Evolutionary conservation across 2,329 filamentous ascomycete genomes (phyloP).

Genomic region (Fusarium floridanum): DNA sequence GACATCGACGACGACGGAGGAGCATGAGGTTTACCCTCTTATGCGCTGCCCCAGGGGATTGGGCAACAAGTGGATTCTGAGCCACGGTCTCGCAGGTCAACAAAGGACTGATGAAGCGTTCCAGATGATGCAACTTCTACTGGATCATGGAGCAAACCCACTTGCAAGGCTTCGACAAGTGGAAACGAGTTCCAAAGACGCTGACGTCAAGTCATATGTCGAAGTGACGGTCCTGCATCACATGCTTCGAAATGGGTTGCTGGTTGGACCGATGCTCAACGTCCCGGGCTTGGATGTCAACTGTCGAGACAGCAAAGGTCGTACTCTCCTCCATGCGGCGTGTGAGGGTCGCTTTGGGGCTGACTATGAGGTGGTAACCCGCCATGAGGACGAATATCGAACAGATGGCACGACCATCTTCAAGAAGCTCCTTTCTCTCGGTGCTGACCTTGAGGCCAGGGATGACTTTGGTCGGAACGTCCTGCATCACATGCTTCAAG

Average conservation of each 20-base stretch:
- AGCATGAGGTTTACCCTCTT: constrained; percentile 21
- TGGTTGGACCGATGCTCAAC: constrained; percentile 35
- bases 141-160: constrained; percentile 46
- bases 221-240: constrained; percentile 42
- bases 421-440: constrained; percentile 36
- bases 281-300: constrained; percentile 40
- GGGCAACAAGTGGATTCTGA: neutral
- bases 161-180: constrained; percentile 30
- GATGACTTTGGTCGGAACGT: constrained; percentile 40
- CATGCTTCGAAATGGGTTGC: constrained; percentile 13
- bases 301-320: constrained; percentile 40
- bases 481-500: constrained; percentile 38
- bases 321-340: constrained; percentile 44
- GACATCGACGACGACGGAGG: neutral
- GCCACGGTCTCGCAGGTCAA: neutral
- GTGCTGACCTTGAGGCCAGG: constrained; percentile 41
- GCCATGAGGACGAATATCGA: neutral
- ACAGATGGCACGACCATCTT: constrained; percentile 20
- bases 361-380: constrained; percentile 3
- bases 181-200: neutral
- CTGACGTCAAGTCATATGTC: neutral
- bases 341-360: constrained; percentile 25
- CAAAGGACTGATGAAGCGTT: neutral
- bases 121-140: constrained; percentile 27
- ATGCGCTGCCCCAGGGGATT: constrained; percentile 9